Conservation (phyloP, 805 yeast species). For the Starmerella stigmatis region DNA sequence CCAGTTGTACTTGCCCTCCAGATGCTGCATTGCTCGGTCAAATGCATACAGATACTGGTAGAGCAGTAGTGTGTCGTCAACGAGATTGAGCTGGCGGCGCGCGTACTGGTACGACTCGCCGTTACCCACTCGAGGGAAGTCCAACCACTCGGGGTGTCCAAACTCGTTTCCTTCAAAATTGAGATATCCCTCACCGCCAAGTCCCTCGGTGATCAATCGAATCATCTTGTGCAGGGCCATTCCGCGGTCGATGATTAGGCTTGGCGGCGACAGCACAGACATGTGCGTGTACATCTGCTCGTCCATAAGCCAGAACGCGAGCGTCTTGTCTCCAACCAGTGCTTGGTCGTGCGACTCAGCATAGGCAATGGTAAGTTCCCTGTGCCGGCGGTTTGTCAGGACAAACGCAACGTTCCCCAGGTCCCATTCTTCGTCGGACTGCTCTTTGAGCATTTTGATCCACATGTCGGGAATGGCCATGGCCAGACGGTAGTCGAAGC, state of each 20-base stretch:
- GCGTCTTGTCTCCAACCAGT: constrained; percentile 88
- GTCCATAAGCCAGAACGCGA: constrained; percentile 98
- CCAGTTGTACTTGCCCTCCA: constrained; percentile 65
- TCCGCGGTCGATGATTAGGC: constrained; percentile 80
- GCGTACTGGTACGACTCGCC: constrained; percentile 85
- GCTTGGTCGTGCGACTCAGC: constrained; percentile 98
- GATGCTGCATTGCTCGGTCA: constrained; percentile 72
- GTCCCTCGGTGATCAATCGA: constrained; percentile 69
- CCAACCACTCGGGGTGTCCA: constrained; percentile 99
- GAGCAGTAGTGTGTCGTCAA: constrained; percentile 67
- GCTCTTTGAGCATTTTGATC: constrained; percentile 85
- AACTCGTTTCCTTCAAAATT: constrained; percentile 97
- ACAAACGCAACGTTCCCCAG: constrained; percentile 69
- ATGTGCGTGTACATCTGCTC: constrained; percentile 95
- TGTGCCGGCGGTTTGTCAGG: constrained; percentile 76
- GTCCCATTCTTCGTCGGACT: constrained; percentile 83
- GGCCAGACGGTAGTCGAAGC: constrained; percentile 84
- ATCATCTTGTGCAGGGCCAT: constrained; percentile 84
- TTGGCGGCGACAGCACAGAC: constrained; percentile 63
- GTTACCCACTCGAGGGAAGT: constrained; percentile 88
- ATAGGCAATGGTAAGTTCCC: constrained; percentile 81
- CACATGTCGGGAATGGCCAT: constrained; percentile 99
- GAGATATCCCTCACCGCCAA: constrained; percentile 96
- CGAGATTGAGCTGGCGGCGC: constrained; percentile 83
- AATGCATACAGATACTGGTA: constrained; percentile 71